Evolutionary conservation across 2,329 filamentous ascomycete genomes (phyloP).

Genomic region (Thelonectria olida): DNA sequence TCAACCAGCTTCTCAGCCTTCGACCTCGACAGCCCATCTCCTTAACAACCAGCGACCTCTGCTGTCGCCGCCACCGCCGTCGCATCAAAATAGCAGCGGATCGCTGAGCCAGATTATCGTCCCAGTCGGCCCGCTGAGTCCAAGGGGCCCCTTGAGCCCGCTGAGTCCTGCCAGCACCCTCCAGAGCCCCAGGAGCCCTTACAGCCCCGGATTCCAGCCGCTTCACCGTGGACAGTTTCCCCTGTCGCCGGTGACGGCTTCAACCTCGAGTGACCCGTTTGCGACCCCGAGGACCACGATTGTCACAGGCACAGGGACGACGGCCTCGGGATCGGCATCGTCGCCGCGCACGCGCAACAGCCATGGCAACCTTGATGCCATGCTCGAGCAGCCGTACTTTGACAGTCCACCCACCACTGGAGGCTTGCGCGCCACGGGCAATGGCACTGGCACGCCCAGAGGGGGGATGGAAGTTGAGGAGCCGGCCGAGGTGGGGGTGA

Average conservation of each 20-base stretch:
- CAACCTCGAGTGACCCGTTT: constrained; percentile 29
- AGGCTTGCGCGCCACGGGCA: no score
- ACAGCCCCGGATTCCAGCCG: constrained; percentile 29
- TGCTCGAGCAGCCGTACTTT: constrained; percentile 38
- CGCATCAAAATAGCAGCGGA: constrained; percentile 19
- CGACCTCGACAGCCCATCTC: not conserved
- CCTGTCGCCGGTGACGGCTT: constrained; percentile 9
- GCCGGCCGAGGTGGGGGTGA: constrained; percentile 30
- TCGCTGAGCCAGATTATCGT: constrained; percentile 27
- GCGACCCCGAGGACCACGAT: constrained; percentile 19
- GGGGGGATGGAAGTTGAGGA: constrained; percentile 24
- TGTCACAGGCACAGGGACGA: constrained; percentile 5
- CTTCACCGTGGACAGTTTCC: constrained; percentile 32
- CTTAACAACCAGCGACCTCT: constrained; percentile 19
- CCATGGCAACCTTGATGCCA: constrained; percentile 27
- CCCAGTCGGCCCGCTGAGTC: constrained; percentile 29
- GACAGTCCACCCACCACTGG: constrained; percentile 33
- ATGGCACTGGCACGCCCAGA: constrained; percentile 20
- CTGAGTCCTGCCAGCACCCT: constrained; percentile 22
- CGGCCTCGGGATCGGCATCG: not conserved
- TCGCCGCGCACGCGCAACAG: constrained; percentile 20
- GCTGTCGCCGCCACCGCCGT: constrained; percentile 35
- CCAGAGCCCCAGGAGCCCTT: constrained; percentile 31
- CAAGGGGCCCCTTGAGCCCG: constrained; percentile 26
- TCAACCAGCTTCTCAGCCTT: constrained; percentile 15